A percentile compares a stretch with the other conserved stretches of the same genome.
Conservation (phyloP, 148 eudicot species). For the Vaccinium vitisidaea region DNA sequence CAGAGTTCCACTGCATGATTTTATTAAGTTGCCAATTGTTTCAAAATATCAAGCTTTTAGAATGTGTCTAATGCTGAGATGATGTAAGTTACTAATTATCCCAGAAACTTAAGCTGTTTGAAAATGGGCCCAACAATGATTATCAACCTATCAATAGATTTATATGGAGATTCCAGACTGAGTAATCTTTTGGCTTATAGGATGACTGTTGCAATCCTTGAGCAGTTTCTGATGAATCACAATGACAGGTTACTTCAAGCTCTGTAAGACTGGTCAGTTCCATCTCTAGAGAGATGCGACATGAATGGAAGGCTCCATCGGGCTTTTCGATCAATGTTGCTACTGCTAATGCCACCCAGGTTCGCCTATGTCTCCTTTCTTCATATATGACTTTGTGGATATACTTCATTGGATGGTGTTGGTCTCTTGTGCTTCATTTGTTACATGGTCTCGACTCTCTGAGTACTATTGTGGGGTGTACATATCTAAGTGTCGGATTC, state of each 20-base stretch:
- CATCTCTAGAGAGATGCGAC: slow-evolving; percentile 59
- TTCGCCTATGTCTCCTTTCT: slow-evolving; percentile 17
- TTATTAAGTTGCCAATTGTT: not conserved
- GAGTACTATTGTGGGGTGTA: not conserved
- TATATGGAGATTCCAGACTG: not conserved
- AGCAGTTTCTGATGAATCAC: slow-evolving; percentile 12
- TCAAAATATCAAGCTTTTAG: not conserved
- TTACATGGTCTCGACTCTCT: too few relatives aligned
- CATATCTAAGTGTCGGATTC: not conserved
- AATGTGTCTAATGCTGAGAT: not conserved
- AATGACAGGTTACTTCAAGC: slow-evolving; percentile 77
- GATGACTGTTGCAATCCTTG: not conserved
- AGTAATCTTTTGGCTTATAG: not conserved
- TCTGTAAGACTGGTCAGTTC: slow-evolving; percentile 91
- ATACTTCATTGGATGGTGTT: not conserved
- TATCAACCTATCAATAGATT: not conserved
- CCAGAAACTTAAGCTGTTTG: not conserved
- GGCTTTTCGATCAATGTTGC: slow-evolving; percentile 89
- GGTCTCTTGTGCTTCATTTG: not conserved
- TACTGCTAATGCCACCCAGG: slow-evolving; percentile 95
- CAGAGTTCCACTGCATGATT: not conserved
- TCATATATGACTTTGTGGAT: not conserved
- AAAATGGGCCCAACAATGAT: not conserved
- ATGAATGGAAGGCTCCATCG: slow-evolving; percentile 91
- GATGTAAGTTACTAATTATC: not conserved